Evolutionary conservation across 2,329 filamentous ascomycete species (phyloP), one percentile per base, ranked within the genome.

Genomic region (Cephalotrichum gorgonifer): DNA sequence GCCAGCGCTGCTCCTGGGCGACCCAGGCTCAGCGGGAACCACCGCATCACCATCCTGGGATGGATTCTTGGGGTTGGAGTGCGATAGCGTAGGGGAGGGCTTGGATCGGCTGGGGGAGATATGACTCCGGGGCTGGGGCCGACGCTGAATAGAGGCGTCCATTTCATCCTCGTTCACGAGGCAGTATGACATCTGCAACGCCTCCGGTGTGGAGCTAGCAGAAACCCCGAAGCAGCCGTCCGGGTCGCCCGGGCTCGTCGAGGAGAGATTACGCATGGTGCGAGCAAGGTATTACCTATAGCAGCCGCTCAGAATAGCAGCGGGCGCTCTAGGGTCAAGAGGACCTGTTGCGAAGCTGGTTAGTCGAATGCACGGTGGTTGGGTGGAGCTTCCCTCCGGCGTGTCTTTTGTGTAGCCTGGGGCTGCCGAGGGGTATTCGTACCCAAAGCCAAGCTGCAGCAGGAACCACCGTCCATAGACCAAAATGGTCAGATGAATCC

Each of bases 151-250:
- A 11, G 41, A 28, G 26, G 45, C 39, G 17, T 48, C 41, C 45
- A 51, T 48, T n/a, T 44, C 44, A 20, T 47, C 39, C 39, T 51
- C 49, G 41, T 28, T 48, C 38, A 63, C 66, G 45, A 69, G 62
- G 48, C 71, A 62, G 38, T 70, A 62, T 9, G 73, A 72, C 1
- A 72, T 75, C 38, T 70, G 67, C 7, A 72, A 69, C 49, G 66
- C 66, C 15, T 71, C 74, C 33, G 25, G 58, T 60, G 33, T 60
- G 48, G 43, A 23, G 41, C 48, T 39, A 42, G 52, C 53, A 49
- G 53, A 30, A 31, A 25, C 45, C 31, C 45, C 28, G 35, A 48
- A 48, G 33, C 33, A 5, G 17, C 45, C 33, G 27, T 22, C n/a
- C 33, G 33, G 33, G 33, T 38, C 26, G 30, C 38, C 31, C 25